Evolutionary conservation across 495 filamentous ascomycete species (phyloP), one percentile per base, ranked within the genome.

Genomic region (Aspergillus nanangensis): DNA sequence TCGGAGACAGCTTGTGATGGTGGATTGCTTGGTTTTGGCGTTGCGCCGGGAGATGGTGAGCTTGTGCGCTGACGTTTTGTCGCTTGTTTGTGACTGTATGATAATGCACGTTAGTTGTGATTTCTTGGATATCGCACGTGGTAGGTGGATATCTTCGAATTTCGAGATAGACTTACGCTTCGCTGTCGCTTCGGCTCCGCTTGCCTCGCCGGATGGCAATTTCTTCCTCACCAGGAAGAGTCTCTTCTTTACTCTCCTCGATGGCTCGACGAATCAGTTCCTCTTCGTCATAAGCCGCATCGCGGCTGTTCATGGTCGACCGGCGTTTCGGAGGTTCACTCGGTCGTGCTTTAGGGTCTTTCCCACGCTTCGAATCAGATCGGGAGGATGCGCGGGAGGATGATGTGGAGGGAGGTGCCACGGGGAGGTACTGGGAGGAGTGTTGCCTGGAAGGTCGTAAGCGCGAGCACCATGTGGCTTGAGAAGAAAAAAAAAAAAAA

Each of bases 241-340:
- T 73, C 24, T 85, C 82, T 45, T 86, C 81, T 63, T 90, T 96
- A 70, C 93, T 99, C 47, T 94, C 90, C 62, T 97, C 93, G 56
- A 99, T 88, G 14, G 90, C 94, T 53, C 85, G 78, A 46, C 89
- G 80, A 23, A 99, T 62, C 47, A 88, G 82, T 63, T 96, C 93
- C 51, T 95, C 90, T 66, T 95, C 91, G 52, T 97, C 91, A 58
- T 96, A 96, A 5, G 88, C 90, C 39, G 93, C 91, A 60, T 91
- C 89, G 41, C 92, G 81, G 62, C 94, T 97, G 58, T 97, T 96
- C 89, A 97, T 95, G 8, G 93, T 99, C 21, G 92, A 95, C 13
- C 93, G 82, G 43, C 93, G 82, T 59, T 96, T 96, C 22, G 71
- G 64, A 27, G 65, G 53, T 15, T 74, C 74, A 51, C 69, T 75